phyloP scores from a whole-genome alignment of 805 yeast species.

The Candida piceae region DNA sequence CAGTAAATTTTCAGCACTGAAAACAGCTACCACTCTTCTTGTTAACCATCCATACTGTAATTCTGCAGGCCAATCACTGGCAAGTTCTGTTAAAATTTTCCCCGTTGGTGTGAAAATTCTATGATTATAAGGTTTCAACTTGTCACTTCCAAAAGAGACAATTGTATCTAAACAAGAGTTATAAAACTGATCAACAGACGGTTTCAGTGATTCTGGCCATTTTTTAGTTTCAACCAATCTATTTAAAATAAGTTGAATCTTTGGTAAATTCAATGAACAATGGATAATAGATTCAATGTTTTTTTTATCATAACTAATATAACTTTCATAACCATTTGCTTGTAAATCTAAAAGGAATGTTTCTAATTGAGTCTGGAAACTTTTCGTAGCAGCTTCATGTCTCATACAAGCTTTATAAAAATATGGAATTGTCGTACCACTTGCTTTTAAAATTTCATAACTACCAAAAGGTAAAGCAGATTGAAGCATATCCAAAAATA shows the following conservation, averaged over 20 bases:
- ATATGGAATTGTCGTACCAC: conserved; percentile 80
- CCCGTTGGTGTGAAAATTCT: conserved; percentile 90
- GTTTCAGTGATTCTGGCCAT: conserved; percentile 34
- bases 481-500: conserved; percentile 69
- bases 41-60: conserved; percentile 86
- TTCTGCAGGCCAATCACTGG: conserved; percentile 82
- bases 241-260: conserved; percentile 61
- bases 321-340: conserved; percentile 22
- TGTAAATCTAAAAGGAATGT: conserved; percentile 37
- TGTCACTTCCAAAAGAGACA: conserved; percentile 72
- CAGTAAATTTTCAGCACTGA: conserved; percentile 33
- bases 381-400: conserved; percentile 86
- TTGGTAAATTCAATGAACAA: conserved; percentile 67
- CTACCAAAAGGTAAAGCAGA: conserved; percentile 66
- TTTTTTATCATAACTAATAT: conserved; percentile 39
- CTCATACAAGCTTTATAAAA: conserved; percentile 90
- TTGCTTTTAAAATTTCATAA: conserved; percentile 70
- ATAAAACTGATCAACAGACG: conserved; percentile 38
- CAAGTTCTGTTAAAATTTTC: conserved; percentile 76
- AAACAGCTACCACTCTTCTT: conserved; percentile 77
- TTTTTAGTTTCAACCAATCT: conserved; percentile 49
- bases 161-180: conserved; percentile 58
- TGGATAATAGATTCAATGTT: conserved; percentile 57
- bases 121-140: conserved; percentile 45
- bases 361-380: conserved; percentile 45